Conservation (phyloP, 1,139 yeast species). For the Kluyveromyces marxianus region DNA sequence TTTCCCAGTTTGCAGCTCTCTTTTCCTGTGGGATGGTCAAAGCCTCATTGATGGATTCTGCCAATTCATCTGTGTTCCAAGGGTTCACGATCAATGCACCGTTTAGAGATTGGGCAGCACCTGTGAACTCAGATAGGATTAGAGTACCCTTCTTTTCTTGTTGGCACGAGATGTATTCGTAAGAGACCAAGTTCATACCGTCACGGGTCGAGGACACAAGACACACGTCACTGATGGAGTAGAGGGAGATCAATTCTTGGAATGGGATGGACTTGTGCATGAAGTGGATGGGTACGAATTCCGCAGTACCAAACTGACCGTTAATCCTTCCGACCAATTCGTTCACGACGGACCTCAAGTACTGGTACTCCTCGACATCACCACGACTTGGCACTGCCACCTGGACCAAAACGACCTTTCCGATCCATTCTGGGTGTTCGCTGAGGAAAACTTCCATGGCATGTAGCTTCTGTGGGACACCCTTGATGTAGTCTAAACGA, state of each 20-base stretch:
- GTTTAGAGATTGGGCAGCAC: constrained; percentile 96
- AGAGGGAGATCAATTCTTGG: constrained; percentile 82
- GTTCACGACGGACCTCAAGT: constrained; percentile 85
- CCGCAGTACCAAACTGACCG: constrained; percentile 94
- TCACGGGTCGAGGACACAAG: constrained; percentile 91
- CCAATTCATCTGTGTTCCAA: constrained; percentile 94
- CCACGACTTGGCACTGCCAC: constrained; percentile 98
- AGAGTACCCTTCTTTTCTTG: constrained; percentile 77
- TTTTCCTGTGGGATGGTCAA: constrained; percentile 80
- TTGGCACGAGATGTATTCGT: constrained; percentile 96
- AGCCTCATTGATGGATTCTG: constrained; percentile 80
- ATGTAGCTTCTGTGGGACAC: constrained; percentile 93
- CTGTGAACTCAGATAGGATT: constrained; percentile 89
- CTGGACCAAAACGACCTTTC: constrained; percentile 91
- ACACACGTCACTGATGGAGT: constrained; percentile 83
- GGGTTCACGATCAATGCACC: constrained; percentile 94
- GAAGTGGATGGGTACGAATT: constrained; percentile 95
- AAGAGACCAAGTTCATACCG: constrained; percentile 95
- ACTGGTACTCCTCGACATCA: constrained; percentile 96
- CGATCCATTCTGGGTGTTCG: constrained; percentile 97
- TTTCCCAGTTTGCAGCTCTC: constrained; percentile 66
- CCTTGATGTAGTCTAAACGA: constrained; percentile 90
- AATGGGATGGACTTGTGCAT: constrained; percentile 89
- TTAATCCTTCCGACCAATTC: constrained; percentile 95
- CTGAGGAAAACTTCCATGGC: constrained; percentile 88